Percentiles rank a stretch among this genome's conserved stretches.
Conservation (phyloP, 805 yeast genomes). For the Saturnispora mendoncae region DNA sequence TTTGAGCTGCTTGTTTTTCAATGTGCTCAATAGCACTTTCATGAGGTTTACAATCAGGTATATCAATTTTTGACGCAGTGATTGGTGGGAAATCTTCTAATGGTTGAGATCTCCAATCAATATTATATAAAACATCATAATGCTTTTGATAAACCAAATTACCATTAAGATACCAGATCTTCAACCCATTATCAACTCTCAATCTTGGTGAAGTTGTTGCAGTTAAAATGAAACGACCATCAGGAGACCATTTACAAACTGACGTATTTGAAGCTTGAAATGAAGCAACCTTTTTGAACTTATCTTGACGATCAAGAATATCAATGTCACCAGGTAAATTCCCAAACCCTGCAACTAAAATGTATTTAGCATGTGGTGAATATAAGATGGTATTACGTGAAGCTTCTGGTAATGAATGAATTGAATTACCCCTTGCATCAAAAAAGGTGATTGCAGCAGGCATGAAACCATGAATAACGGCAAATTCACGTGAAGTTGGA, state of each 20-base stretch:
- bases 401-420: conserved; percentile 74
- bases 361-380: conserved; percentile 89
- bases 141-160: conserved; percentile 69
- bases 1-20: conserved; percentile 31
- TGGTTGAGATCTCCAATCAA: conserved; percentile 74
- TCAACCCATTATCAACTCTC: conserved; percentile 92
- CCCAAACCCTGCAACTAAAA: conserved; percentile 95
- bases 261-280: conserved; percentile 92
- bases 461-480: conserved; percentile 96
- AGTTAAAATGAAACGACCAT: conserved; percentile 85
- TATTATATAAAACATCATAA: conserved; percentile 70
- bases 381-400: conserved; percentile 85
- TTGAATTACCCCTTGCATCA: conserved; percentile 85
- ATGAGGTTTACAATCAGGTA: conserved; percentile 56
- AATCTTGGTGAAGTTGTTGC: conserved; percentile 96
- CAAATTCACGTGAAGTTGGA: conserved; percentile 92
- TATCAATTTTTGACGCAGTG: conserved; percentile 33
- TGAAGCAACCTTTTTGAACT: conserved; percentile 67
- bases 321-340: conserved; percentile 95
- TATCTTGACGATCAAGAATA: conserved; percentile 83
- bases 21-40: conserved; percentile 54
- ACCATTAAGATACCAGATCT: conserved; percentile 90
- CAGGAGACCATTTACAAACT: conserved; percentile 97
- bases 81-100: conserved; percentile 46
- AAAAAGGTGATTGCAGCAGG: conserved; percentile 93